These are phyloP conservation scores for Fusarium tuaranense DNA, from an alignment of 2,329 filamentous ascomycete genomes.

Conservation along the genomic window DNA sequence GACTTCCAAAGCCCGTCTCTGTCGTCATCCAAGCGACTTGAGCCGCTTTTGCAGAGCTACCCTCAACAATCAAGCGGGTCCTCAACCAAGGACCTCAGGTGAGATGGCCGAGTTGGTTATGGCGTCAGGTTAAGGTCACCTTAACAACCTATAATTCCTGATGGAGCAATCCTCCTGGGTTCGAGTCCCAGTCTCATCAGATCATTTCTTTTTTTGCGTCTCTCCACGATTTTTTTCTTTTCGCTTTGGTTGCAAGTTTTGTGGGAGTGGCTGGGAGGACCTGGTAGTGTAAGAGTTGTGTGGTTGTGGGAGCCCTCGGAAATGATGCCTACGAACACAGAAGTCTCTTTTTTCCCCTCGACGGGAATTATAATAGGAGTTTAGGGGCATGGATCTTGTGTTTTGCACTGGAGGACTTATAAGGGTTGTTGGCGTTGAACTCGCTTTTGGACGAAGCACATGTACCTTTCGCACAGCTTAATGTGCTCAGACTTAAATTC, in stretches of 20 bases:
- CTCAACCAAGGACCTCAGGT: slow-evolving; percentile 22
- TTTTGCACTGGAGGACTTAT: slow-evolving; percentile 10
- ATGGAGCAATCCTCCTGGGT: slow-evolving; percentile 45
- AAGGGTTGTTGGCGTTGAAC: slow-evolving; percentile 18
- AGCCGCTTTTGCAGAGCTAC: slow-evolving; percentile 9
- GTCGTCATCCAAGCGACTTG: slow-evolving; percentile 7
- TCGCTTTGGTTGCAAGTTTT: slow-evolving; percentile 5
- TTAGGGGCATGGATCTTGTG: slow-evolving; percentile 17
- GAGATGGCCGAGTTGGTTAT: slow-evolving; percentile 46
- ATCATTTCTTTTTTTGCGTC: slow-evolving; percentile 27
- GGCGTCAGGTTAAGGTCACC: slow-evolving; percentile 43
- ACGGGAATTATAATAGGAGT: slow-evolving; percentile 27
- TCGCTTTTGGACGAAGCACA: neutral
- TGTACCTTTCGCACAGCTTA: slow-evolving; percentile 3
- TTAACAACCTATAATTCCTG: slow-evolving; percentile 39
- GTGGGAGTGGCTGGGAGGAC: neutral
- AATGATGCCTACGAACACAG: neutral
- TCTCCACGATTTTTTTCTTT: neutral
- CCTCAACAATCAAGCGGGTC: slow-evolving; percentile 34
- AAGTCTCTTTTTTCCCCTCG: neutral
- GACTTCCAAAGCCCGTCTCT: neutral
- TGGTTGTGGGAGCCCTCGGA: neutral
- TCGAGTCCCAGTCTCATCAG: slow-evolving; percentile 44
- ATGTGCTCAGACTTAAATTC: slow-evolving; percentile 3
- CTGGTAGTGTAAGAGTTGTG: neutral